Evolutionary conservation across 331 rosid species (phyloP), one percentile per base, ranked within the genome.

Genomic region (Malus hybrid): DNA sequence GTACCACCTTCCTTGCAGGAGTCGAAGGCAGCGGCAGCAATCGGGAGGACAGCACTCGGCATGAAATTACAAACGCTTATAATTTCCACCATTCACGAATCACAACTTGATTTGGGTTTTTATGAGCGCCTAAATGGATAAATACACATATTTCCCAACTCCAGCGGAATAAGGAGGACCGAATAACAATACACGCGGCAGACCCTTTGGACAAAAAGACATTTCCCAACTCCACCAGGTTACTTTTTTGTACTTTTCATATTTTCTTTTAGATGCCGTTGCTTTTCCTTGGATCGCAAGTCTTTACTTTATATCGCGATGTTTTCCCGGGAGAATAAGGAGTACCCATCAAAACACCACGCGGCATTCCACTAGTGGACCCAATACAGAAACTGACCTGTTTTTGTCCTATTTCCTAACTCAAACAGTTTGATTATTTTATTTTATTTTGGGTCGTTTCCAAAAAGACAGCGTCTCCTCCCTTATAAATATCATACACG

Each of bases 1-100:
- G n/a, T n/a, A n/a, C n/a, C n/a, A n/a, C n/a, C n/a, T 72, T 90
- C 89, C 80, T 88, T 93, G 96, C 97, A 93, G 46, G 98, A 91
- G 22, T 89, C 98, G 70, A 91, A 93, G 19, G 90, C 71, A 82
- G 90, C 74, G 53, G 87, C 71, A 5, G 89, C 78, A 36, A 78
- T 74, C 53, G 88, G 86, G 77, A 86, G 85, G 79, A 80, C 90
- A 76, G 92, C 93, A 90, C 97, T 91, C 92, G 80, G 97, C 98
- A 93, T 88, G 70, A 75, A 91, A 88, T 67, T 83, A 52, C 62
- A 57, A 64, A 63, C 57, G 74, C 86, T 76, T 60, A 84, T 76
- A 92, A 88, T 91, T 88, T 89, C 96, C 78, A 89, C 89, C 98
- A 93, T 93, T 93, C 97, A 93, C 93, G 82, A 93, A 39, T 39